phyloP scores from a whole-genome alignment of 345 rosid species.

The Aurinia saxatilis region DNA sequence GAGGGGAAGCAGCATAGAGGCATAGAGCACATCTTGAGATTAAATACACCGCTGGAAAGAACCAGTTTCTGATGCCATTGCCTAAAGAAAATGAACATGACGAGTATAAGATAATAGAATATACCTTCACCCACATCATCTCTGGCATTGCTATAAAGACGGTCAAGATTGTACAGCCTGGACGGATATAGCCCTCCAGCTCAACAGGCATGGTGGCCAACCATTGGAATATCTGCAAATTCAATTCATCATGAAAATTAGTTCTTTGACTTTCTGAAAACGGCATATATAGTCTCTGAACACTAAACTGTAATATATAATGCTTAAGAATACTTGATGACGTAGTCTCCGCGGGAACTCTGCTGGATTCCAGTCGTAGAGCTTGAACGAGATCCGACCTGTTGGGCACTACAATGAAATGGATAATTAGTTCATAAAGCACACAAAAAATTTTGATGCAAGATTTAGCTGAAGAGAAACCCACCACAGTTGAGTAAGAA shows the following conservation, averaged over 20 bases:
- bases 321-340: constrained; percentile 79
- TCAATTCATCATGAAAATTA: constrained; percentile 28
- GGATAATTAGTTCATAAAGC: constrained; percentile 18
- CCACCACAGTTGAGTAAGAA: constrained; percentile 72
- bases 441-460: not conserved
- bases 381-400: constrained; percentile 96
- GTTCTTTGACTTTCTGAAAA: constrained; percentile 15
- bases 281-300: constrained; percentile 21
- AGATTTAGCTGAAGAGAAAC: constrained; percentile 27
- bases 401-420: constrained; percentile 73
- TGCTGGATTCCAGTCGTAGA: constrained; percentile 98
- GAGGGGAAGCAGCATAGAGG: not conserved
- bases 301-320: constrained; percentile 60
- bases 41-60: constrained; percentile 7
- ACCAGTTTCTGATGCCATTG: not conserved
- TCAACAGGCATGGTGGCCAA: constrained; percentile 96
- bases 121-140: constrained; percentile 86
- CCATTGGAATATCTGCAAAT: constrained; percentile 84
- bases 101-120: not conserved
- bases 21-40: not conserved
- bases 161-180: constrained; percentile 94
- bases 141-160: constrained; percentile 79
- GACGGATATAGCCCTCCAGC: constrained; percentile 93
- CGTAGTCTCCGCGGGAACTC: constrained; percentile 99
- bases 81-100: constrained; percentile 1